Evolutionary conservation across 2,329 filamentous ascomycete genomes (phyloP).

Genomic region (Talaromyces sp.): DNA sequence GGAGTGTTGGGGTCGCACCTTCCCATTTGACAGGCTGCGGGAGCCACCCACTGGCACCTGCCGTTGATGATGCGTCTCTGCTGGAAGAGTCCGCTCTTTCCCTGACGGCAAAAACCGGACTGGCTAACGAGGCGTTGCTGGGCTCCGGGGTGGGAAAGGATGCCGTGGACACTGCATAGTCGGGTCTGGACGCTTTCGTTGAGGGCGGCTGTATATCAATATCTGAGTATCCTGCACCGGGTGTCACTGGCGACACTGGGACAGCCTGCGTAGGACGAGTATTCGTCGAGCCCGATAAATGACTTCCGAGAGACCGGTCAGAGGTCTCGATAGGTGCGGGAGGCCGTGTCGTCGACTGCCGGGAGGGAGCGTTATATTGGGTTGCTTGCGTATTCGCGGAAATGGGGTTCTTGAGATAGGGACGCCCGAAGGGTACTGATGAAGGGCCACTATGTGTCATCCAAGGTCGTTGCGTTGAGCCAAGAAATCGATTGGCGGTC

Average conservation of each 20-base stretch:
- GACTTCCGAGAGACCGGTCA: neutral
- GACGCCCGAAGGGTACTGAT: neutral
- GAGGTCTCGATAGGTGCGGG: neutral
- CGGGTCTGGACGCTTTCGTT: constrained; percentile 5
- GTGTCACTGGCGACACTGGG: constrained; percentile 17
- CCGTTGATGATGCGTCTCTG: neutral
- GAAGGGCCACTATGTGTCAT: constrained; percentile 24
- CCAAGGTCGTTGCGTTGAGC: constrained; percentile 38
- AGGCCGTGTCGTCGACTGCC: neutral
- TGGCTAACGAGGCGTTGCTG: constrained; percentile 27
- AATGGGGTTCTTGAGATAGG: neutral
- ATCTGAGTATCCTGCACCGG: constrained; percentile 9
- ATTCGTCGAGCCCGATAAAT: neutral
- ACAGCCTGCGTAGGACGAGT: neutral
- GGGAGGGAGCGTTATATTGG: neutral
- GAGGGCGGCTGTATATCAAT: neutral
- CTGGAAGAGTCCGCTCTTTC: constrained; percentile 12
- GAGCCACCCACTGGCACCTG: neutral
- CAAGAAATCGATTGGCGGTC: constrained; percentile 40
- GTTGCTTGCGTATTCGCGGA: neutral
- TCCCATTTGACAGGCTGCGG: neutral
- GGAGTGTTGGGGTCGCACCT: neutral
- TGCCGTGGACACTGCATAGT: constrained; percentile 11
- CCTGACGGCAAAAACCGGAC: constrained; percentile 22
- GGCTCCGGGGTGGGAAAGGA: constrained; percentile 31